These are phyloP conservation scores for Suillus variegatus DNA, from an alignment of 768 basidiomycete species.

Conservation along the genomic window DNA sequence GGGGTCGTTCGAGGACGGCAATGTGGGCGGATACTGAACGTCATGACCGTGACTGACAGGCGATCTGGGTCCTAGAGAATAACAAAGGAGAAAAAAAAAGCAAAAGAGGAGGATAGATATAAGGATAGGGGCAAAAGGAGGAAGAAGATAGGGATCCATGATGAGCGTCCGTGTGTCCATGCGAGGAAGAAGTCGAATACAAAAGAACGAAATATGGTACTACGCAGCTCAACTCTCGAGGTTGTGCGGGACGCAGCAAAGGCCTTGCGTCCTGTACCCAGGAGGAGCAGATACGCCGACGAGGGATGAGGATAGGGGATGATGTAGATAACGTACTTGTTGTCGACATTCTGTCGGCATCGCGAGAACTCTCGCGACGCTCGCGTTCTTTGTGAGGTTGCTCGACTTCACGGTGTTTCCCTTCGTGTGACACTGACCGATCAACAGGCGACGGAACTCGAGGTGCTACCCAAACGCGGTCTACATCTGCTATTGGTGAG, in stretches of 20 bases:
- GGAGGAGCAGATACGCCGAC: constrained; percentile 40
- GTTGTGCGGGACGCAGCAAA: constrained; percentile 43
- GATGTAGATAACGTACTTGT: constrained; percentile 51
- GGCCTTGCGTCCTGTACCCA: constrained; percentile 35
- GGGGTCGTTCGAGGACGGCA: constrained; percentile 20
- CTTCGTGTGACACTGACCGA: constrained; percentile 24
- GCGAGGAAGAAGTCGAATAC: constrained; percentile 39
- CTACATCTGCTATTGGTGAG: constrained; percentile 21
- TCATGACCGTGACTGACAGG: constrained; percentile 36
- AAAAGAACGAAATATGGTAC: constrained; percentile 31
- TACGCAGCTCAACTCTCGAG: constrained; percentile 45
- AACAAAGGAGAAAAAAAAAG: constrained; percentile 32
- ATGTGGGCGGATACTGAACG: constrained; percentile 22
- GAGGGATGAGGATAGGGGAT: constrained; percentile 36
- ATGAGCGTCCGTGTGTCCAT: constrained; percentile 43
- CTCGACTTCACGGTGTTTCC: constrained; percentile 26
- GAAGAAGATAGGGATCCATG: constrained; percentile 38
- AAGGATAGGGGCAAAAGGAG: constrained; percentile 31
- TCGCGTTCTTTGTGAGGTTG: constrained; percentile 17
- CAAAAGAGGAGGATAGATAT: constrained; percentile 29
- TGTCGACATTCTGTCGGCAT: constrained; percentile 37
- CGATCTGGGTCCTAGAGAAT: constrained; percentile 44
- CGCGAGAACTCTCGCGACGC: constrained; percentile 28
- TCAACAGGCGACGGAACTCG: constrained; percentile 10
- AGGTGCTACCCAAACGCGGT: constrained; percentile 26